Percentiles rank a stretch among this genome's conserved stretches.
These are phyloP conservation scores for Flagelloscypha sp. DNA, from an alignment of 768 basidiomycete species.

Conservation along the genomic window DNA sequence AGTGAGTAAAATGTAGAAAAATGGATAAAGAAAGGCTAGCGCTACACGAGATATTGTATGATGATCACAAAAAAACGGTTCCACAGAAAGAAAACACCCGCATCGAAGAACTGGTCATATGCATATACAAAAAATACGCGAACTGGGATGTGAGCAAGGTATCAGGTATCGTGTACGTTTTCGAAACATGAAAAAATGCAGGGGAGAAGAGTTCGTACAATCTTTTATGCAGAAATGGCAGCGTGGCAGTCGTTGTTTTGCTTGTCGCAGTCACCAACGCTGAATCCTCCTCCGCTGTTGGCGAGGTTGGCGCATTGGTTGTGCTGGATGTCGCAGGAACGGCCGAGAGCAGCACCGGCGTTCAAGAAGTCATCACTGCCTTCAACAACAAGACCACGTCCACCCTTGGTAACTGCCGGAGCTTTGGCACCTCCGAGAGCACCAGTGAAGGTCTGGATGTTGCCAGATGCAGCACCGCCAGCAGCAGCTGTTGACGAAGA, in stretches of 20 bases:
- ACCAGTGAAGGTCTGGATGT: slow-evolving; percentile 47
- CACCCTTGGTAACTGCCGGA: slow-evolving; percentile 37
- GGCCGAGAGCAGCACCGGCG: slow-evolving; percentile 38
- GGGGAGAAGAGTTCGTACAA: no score
- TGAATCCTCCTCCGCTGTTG: slow-evolving; percentile 35
- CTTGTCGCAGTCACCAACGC: slow-evolving; percentile 24
- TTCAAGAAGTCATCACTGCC: slow-evolving; percentile 40
- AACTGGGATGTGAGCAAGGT: no score
- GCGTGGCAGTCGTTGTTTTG: slow-evolving; percentile 22
- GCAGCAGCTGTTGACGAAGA: slow-evolving; percentile 13
- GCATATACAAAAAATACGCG: no score
- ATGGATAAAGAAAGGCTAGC: no score
- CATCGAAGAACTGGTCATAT: no score
- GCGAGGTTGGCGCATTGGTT: slow-evolving; percentile 46
- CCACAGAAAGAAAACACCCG: no score
- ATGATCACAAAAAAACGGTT: no score
- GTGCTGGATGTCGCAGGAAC: slow-evolving; percentile 53
- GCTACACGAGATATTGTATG: no score
- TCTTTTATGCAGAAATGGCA: slow-evolving; percentile 4
- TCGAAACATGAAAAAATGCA: no score
- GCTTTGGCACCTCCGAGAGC: slow-evolving; percentile 36
- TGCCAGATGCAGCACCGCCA: slow-evolving; percentile 18
- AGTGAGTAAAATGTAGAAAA: no score
- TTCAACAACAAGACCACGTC: slow-evolving; percentile 38
- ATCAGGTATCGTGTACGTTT: no score